Percentiles rank a stretch among this genome's conserved stretches.
Evolutionary conservation across 805 yeast genomes (phyloP).

Genomic region (Metschnikowia gruessii): DNA sequence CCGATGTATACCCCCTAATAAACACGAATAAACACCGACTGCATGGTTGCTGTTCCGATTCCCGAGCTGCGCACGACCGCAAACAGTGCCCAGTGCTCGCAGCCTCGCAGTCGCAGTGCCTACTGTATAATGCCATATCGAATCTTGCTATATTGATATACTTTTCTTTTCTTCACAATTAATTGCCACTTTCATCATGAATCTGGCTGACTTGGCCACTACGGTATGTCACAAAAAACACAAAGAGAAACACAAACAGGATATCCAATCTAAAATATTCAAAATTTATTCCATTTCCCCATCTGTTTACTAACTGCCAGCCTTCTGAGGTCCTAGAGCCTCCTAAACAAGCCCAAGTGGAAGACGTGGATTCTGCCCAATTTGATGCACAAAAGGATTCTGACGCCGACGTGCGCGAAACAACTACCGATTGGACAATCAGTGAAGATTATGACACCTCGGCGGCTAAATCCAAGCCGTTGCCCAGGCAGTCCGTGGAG

Average conservation of each 20-base stretch:
- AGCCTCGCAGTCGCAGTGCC: too few relatives aligned
- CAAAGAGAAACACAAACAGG: too few relatives aligned
- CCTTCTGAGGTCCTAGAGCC: slow-evolving; percentile 35
- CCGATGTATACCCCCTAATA: too few relatives aligned
- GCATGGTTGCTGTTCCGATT: not conserved
- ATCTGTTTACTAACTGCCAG: slow-evolving; percentile 22
- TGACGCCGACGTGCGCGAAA: slow-evolving; percentile 9
- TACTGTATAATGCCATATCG: not conserved
- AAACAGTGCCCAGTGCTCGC: not conserved
- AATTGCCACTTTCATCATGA: slow-evolving; percentile 1
- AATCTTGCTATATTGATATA: too few relatives aligned
- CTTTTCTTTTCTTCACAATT: too few relatives aligned
- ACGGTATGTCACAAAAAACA: slow-evolving; percentile 14
- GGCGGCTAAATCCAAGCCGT: slow-evolving; percentile 34
- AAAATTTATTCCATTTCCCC: too few relatives aligned
- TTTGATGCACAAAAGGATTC: slow-evolving; percentile 2
- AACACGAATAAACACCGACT: not conserved
- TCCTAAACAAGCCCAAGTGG: slow-evolving; percentile 27
- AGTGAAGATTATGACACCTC: slow-evolving; percentile 40
- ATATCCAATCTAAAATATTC: too few relatives aligned
- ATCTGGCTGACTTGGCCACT: slow-evolving; percentile 16
- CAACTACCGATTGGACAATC: slow-evolving; percentile 26
- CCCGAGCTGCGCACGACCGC: slow-evolving; percentile 4
- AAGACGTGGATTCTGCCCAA: slow-evolving; percentile 15
- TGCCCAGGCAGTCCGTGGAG: slow-evolving; percentile 51